A percentile compares a stretch with the other conserved stretches of the same genome.
Evolutionary conservation across 805 yeast genomes (phyloP).

Genomic region (Candida lessepsii): DNA sequence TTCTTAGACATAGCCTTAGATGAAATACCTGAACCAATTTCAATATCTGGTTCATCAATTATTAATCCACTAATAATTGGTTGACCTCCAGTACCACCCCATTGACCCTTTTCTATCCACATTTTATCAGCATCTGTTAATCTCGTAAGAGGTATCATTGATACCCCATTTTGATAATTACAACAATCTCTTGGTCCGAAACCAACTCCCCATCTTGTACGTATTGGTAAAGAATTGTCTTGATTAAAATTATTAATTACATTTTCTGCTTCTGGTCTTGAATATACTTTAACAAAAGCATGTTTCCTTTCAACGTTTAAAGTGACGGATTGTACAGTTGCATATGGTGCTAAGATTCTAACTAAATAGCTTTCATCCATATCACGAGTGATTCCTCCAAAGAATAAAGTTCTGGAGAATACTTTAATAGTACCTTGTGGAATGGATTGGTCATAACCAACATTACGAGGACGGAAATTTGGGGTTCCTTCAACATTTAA

Average conservation of each 20-base stretch:
- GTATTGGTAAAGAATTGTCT: slow-evolving; percentile 59
- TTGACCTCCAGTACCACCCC: slow-evolving; percentile 96
- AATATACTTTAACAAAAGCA: slow-evolving; percentile 92
- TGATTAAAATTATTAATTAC: slow-evolving; percentile 72
- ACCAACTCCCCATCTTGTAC: slow-evolving; percentile 99
- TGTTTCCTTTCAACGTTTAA: slow-evolving; percentile 87
- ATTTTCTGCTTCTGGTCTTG: slow-evolving; percentile 86
- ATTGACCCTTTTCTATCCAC: slow-evolving; percentile 88
- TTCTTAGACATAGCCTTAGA: slow-evolving; percentile 88
- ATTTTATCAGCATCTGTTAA: slow-evolving; percentile 91
- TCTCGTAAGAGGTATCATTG: slow-evolving; percentile 81
- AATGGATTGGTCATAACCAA: slow-evolving; percentile 65
- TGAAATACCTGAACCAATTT: slow-evolving; percentile 90
- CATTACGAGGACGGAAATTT: slow-evolving; percentile 73
- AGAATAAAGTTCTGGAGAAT: slow-evolving; percentile 83
- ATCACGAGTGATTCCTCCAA: slow-evolving; percentile 86
- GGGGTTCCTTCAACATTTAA: slow-evolving; percentile 67
- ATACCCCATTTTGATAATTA: slow-evolving; percentile 86
- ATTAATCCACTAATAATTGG: slow-evolving; percentile 76
- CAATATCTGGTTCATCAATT: slow-evolving; percentile 97
- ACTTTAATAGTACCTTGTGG: slow-evolving; percentile 83
- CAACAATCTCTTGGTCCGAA: slow-evolving; percentile 98
- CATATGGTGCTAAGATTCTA: slow-evolving; percentile 73
- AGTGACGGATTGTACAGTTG: slow-evolving; percentile 88
- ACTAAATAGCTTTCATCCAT: slow-evolving; percentile 78